phyloP scores from a whole-genome alignment of 2,329 filamentous ascomycete genomes.

The Lasiodiplodia citricola region DNA sequence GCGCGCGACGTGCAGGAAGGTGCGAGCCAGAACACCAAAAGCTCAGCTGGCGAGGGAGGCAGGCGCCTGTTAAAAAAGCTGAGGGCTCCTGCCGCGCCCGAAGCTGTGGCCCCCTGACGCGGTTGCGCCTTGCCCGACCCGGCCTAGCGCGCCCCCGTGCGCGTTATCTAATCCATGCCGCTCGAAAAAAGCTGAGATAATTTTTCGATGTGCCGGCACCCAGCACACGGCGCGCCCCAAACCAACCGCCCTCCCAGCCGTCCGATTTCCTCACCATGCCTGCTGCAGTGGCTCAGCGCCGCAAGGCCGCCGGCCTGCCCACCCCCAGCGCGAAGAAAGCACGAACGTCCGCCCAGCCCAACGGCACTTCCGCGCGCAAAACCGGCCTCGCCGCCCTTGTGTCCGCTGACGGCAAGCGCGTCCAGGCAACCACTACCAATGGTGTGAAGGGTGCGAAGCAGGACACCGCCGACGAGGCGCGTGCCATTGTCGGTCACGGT shows the following conservation, averaged over 20 bases:
- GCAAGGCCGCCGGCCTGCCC: constrained; percentile 22
- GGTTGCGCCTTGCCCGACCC: neutral
- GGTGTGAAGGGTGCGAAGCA: constrained; percentile 54
- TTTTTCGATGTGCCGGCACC: constrained; percentile 23
- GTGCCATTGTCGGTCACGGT: constrained; percentile 57
- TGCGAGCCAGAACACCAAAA: constrained; percentile 25
- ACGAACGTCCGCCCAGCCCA: constrained; percentile 29
- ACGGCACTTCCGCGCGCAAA: constrained; percentile 23
- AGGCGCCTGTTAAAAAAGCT: constrained; percentile 21
- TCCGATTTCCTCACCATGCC: constrained; percentile 36
- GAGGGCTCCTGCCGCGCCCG: constrained; percentile 22
- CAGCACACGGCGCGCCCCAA: constrained; percentile 18
- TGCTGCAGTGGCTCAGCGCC: constrained; percentile 37
- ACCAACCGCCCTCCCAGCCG: constrained; percentile 22
- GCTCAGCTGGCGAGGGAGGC: constrained; percentile 9
- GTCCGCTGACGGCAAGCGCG: constrained; percentile 35
- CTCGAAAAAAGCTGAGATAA: constrained; percentile 26
- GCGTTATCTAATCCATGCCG: constrained; percentile 26
- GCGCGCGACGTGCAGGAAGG: constrained; percentile 23
- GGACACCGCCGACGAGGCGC: constrained; percentile 63
- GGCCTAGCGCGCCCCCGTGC: constrained; percentile 4
- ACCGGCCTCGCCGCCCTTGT: constrained; percentile 42
- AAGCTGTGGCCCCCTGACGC: constrained; percentile 23
- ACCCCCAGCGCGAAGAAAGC: constrained; percentile 44
- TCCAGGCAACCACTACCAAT: constrained; percentile 53